phyloP scores from a whole-genome alignment of 129 eudicot genomes.

The Heracleum sosnowskyi region DNA sequence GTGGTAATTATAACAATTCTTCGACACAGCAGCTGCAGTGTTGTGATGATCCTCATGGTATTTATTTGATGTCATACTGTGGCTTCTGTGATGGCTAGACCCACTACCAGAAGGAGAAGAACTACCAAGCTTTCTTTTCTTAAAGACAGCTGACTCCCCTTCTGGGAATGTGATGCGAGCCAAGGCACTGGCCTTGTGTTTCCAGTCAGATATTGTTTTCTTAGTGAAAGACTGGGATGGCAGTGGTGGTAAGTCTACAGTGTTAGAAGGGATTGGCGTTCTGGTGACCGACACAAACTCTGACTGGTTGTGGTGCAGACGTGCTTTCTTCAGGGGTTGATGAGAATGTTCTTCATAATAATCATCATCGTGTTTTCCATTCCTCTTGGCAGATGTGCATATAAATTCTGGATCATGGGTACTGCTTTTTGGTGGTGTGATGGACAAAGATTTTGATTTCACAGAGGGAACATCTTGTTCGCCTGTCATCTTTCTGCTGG shows the following conservation, averaged over 20 bases:
- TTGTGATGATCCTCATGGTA: slow-evolving; percentile 24
- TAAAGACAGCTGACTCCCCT: slow-evolving; percentile 34
- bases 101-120: background rate
- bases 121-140: slow-evolving; percentile 50
- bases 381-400: slow-evolving; percentile 46
- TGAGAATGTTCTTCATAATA: background rate
- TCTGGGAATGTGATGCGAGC: slow-evolving; percentile 87
- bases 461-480: slow-evolving; percentile 33
- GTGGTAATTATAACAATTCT: slow-evolving; percentile 20
- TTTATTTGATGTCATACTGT: slow-evolving; percentile 20
- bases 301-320: slow-evolving; percentile 33
- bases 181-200: slow-evolving; percentile 62
- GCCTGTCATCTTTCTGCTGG: slow-evolving; percentile 53
- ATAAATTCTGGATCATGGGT: slow-evolving; percentile 47
- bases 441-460: slow-evolving; percentile 47
- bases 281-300: slow-evolving; percentile 34
- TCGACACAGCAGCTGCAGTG: slow-evolving; percentile 23
- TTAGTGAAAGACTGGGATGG: slow-evolving; percentile 21
- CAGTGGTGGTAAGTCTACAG: slow-evolving; percentile 10
- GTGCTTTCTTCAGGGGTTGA: slow-evolving; percentile 1
- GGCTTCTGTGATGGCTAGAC: slow-evolving; percentile 17
- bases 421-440: slow-evolving; percentile 29
- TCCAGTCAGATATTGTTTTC: slow-evolving; percentile 27
- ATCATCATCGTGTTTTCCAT: background rate
- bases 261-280: slow-evolving; percentile 24